These are phyloP conservation scores for Dothideomycetidae sp. DNA, from an alignment of 2,329 filamentous ascomycete genomes.

Conservation along the genomic window DNA sequence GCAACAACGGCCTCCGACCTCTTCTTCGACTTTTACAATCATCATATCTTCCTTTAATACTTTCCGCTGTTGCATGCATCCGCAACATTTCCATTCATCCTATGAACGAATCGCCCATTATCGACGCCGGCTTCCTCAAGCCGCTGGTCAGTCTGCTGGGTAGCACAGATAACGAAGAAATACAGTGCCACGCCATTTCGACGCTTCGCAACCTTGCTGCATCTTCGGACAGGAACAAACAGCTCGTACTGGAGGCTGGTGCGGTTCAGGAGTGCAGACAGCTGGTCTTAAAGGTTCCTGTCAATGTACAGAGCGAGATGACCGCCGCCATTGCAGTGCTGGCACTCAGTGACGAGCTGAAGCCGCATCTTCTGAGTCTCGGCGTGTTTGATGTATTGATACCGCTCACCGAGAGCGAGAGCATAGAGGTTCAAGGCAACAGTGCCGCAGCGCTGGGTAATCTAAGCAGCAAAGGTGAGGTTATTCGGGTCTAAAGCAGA, in stretches of 20 bases:
- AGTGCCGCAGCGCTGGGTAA: slow-evolving; percentile 93
- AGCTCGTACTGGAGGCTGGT: slow-evolving; percentile 88
- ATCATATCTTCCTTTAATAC: slow-evolving; percentile 85
- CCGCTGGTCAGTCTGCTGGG: slow-evolving; percentile 87
- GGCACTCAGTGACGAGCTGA: slow-evolving; percentile 88
- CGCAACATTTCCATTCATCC: slow-evolving; percentile 98
- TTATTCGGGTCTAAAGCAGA: not conserved
- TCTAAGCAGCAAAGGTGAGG: slow-evolving; percentile 82
- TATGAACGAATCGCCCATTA: slow-evolving; percentile 93
- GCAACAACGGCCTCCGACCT: slow-evolving; percentile 69
- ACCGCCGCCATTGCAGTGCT: slow-evolving; percentile 97
- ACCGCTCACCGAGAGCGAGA: slow-evolving; percentile 83
- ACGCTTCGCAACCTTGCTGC: slow-evolving; percentile 90
- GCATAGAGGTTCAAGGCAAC: slow-evolving; percentile 96
- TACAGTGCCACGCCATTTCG: slow-evolving; percentile 96
- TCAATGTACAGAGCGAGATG: slow-evolving; percentile 97
- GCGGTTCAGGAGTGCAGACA: slow-evolving; percentile 98
- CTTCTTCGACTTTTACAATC: slow-evolving; percentile 84
- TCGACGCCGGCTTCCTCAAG: slow-evolving; percentile 90
- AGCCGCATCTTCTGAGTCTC: slow-evolving; percentile 75
- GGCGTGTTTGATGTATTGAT: slow-evolving; percentile 96
- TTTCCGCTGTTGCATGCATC: slow-evolving; percentile 94
- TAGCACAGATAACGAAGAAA: slow-evolving; percentile 94
- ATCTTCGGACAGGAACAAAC: slow-evolving; percentile 95
- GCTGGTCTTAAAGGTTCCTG: slow-evolving; percentile 77